These are phyloP conservation scores for Trichoderma citrinoviride DNA, from an alignment of 2,329 filamentous ascomycete genomes.

Conservation along the genomic window DNA sequence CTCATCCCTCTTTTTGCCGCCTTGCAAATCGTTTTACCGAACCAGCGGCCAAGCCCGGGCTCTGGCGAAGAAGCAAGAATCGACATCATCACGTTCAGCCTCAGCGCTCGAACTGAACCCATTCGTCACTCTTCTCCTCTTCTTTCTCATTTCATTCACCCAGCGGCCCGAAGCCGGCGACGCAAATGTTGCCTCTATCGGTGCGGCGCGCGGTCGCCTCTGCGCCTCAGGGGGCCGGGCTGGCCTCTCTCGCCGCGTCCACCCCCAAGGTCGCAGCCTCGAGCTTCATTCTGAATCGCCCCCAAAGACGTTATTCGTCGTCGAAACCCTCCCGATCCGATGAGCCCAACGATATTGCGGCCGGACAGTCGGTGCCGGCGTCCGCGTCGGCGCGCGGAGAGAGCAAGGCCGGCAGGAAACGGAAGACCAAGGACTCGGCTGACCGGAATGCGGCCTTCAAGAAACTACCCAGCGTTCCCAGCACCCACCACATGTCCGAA, in stretches of 20 bases:
- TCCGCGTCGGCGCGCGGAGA: slow-evolving; percentile 43
- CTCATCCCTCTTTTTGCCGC: slow-evolving; percentile 22
- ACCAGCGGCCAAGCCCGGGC: slow-evolving; percentile 38
- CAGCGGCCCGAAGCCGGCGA: slow-evolving; percentile 27
- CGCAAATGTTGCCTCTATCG: slow-evolving; percentile 54
- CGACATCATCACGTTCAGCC: slow-evolving; percentile 37
- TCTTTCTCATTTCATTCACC: slow-evolving; percentile 12
- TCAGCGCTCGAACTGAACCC: slow-evolving; percentile 26
- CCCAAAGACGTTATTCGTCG: slow-evolving; percentile 58
- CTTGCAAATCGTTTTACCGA: slow-evolving; percentile 37
- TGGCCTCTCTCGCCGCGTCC: slow-evolving; percentile 43
- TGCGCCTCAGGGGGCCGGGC: slow-evolving; percentile 45
- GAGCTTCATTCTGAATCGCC: slow-evolving; percentile 39
- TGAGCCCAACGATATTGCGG: slow-evolving; percentile 50
- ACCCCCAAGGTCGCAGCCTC: slow-evolving; percentile 41
- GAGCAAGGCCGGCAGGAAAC: slow-evolving; percentile 49
- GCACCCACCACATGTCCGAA: slow-evolving; percentile 68
- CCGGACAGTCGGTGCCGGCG: slow-evolving; percentile 49
- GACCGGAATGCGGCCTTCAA: slow-evolving; percentile 46
- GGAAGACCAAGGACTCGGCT: slow-evolving; percentile 54
- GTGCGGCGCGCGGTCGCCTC: slow-evolving; percentile 54
- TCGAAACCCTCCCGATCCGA: slow-evolving; percentile 63
- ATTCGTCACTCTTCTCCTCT: slow-evolving; percentile 24
- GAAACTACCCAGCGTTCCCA: slow-evolving; percentile 70
- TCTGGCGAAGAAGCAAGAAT: slow-evolving; percentile 33